Evolutionary conservation across 371 early-diverging fungal genomes (phyloP).

Genomic region (Apophysomyces ossiformis): DNA sequence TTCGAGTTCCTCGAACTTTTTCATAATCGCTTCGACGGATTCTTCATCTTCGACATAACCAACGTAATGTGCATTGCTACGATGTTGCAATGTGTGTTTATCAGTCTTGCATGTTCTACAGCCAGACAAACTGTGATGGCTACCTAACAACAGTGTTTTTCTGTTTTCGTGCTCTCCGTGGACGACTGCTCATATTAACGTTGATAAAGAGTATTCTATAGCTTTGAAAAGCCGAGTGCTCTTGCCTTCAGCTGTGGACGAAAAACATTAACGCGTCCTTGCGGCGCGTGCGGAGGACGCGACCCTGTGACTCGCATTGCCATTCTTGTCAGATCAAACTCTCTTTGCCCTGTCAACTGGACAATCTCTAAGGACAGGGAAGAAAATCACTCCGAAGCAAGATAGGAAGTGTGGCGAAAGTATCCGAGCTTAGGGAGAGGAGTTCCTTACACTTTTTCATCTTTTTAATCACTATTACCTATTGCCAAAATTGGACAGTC

Average conservation of each 20-base stretch:
- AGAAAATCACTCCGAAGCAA: too few species aligned
- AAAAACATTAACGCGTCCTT: constrained; percentile 10
- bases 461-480: too few species aligned
- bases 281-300: constrained; percentile 1
- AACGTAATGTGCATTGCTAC: constrained; percentile 87
- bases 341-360: too few species aligned
- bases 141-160: constrained; percentile 35
- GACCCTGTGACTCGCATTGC: constrained; percentile 1
- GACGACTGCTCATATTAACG: constrained; percentile 46
- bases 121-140: constrained; percentile 10
- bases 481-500: too few species aligned
- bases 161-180: constrained; percentile 50
- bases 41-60: constrained; percentile 96
- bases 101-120: background rate
- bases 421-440: too few species aligned
- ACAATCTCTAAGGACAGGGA: too few species aligned
- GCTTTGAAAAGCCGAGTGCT: background rate
- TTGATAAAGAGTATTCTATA: constrained; percentile 8
- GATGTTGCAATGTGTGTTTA: background rate
- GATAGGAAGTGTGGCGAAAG: too few species aligned
- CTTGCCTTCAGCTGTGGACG: background rate
- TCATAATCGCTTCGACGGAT: constrained; percentile 95
- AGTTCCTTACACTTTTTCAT: too few species aligned
- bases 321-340: too few species aligned
- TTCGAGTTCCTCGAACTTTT: constrained; percentile 94